Conservation (phyloP, 345 rosid genomes). For the Clarkia xantiana region DNA sequence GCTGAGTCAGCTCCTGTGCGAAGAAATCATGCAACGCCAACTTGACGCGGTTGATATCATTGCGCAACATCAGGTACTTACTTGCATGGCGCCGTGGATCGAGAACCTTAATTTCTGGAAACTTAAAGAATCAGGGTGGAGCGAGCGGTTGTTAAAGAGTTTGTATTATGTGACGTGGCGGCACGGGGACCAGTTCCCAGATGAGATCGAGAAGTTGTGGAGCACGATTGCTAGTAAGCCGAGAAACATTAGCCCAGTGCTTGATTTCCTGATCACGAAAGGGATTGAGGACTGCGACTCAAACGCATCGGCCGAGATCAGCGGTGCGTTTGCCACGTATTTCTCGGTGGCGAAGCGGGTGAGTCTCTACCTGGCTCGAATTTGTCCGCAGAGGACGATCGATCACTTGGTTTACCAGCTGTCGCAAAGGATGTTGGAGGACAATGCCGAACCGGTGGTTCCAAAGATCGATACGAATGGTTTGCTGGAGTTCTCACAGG, state of each 20-base stretch:
- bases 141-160: conserved; percentile 87
- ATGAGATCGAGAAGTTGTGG: conserved; percentile 99
- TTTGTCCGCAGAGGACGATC: conserved; percentile 91
- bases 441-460: conserved; percentile 60
- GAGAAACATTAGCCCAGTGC: conserved; percentile 84
- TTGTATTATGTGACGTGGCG: conserved; percentile 98
- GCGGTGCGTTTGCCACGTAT: conserved; percentile 98
- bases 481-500: conserved; percentile 93
- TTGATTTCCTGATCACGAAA: conserved; percentile 91
- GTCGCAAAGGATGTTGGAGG: conserved; percentile 91
- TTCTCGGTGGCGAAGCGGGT: conserved; percentile 98
- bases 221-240: conserved; percentile 96
- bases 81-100: conserved; percentile 99
- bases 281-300: conserved; percentile 99
- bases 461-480: conserved; percentile 58
- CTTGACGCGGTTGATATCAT: conserved; percentile 98
- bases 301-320: conserved; percentile 94
- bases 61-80: conserved; percentile 97
- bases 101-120: conserved; percentile 98
- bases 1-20: conserved; percentile 92
- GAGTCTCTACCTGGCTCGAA: conserved; percentile 88
- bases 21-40: conserved; percentile 99
- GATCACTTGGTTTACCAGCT: conserved; percentile 95
- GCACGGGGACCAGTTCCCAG: conserved; percentile 97
- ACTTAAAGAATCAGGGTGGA: conserved; percentile 98